Conservation (phyloP, 1,139 yeast genomes). For the Candida tetrigidarum region DNA sequence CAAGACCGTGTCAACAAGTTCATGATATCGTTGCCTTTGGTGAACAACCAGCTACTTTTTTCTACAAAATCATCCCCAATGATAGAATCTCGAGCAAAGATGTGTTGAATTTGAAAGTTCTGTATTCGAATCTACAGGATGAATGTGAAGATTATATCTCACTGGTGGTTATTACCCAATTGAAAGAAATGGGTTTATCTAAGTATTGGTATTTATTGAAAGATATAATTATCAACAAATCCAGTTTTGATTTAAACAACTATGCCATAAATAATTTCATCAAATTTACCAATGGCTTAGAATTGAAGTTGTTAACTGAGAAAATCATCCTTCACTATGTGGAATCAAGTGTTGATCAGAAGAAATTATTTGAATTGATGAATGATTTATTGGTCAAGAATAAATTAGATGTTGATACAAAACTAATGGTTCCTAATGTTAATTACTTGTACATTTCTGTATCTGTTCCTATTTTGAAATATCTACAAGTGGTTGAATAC, state of each 20-base stretch:
- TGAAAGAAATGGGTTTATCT: constrained; percentile 15
- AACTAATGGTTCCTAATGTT: constrained; percentile 5
- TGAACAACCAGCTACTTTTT: constrained; percentile 71
- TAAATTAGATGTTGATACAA: neutral
- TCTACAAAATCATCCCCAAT: constrained; percentile 52
- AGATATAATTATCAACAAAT: constrained; percentile 24
- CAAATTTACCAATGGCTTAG: constrained; percentile 23
- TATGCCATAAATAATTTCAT: constrained; percentile 39
- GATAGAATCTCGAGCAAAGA: constrained; percentile 31
- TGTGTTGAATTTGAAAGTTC: constrained; percentile 44
- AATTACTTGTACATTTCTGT: constrained; percentile 49
- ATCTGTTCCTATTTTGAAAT: constrained; percentile 54
- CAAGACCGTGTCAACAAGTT: constrained; percentile 24
- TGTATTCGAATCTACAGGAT: constrained; percentile 46
- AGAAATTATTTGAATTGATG: constrained; percentile 20
- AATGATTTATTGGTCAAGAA: constrained; percentile 12
- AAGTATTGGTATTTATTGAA: constrained; percentile 32
- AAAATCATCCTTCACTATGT: constrained; percentile 21
- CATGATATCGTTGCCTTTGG: constrained; percentile 55
- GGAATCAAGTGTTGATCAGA: constrained; percentile 17
- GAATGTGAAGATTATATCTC: constrained; percentile 35
- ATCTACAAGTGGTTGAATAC: constrained; percentile 54
- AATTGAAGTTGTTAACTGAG: constrained; percentile 21
- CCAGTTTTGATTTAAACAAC: constrained; percentile 40
- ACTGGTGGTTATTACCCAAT: constrained; percentile 8